These are phyloP conservation scores for Plasmodium gonderi DNA, from an alignment of 169 alveolate species.

Conservation along the genomic window DNA sequence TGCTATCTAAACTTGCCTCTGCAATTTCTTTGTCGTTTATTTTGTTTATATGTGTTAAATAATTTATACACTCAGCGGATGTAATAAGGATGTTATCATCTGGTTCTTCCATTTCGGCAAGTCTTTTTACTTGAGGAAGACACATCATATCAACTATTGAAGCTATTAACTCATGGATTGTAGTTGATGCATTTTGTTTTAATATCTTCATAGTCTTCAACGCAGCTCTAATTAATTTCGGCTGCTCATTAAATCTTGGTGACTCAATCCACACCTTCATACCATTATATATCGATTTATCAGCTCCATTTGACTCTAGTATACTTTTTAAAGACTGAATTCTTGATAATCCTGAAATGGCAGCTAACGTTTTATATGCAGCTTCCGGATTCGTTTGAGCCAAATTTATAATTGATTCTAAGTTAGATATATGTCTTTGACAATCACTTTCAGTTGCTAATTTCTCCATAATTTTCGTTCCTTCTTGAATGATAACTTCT, in stretches of 20 bases:
- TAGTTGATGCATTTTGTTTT: slow-evolving; percentile 76
- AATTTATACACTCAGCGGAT: slow-evolving; percentile 83
- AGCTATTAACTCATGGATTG: slow-evolving; percentile 72
- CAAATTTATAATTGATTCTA: slow-evolving; percentile 80
- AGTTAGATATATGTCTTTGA: slow-evolving; percentile 83
- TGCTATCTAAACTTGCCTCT: slow-evolving; percentile 82
- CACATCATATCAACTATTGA: slow-evolving; percentile 84
- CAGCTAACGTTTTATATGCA: slow-evolving; percentile 90
- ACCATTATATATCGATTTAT: slow-evolving; percentile 79
- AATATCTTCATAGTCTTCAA: slow-evolving; percentile 83
- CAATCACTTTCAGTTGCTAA: slow-evolving; percentile 92
- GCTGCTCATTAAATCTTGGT: slow-evolving; percentile 84
- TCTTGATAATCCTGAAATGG: slow-evolving; percentile 91
- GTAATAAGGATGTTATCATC: slow-evolving; percentile 89
- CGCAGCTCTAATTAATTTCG: slow-evolving; percentile 87
- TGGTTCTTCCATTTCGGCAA: slow-evolving; percentile 88
- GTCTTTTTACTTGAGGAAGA: slow-evolving; percentile 86
- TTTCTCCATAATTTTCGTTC: slow-evolving; percentile 87
- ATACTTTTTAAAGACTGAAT: slow-evolving; percentile 82
- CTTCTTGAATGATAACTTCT: slow-evolving; percentile 87
- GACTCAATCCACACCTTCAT: slow-evolving; percentile 88
- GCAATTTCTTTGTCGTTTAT: slow-evolving; percentile 75
- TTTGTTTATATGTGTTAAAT: slow-evolving; percentile 83
- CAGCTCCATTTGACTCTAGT: slow-evolving; percentile 76
- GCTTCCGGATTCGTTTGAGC: slow-evolving; percentile 87